Percentiles rank a stretch among this genome's conserved stretches.
Conservation (phyloP, 352 stramenopile species). For the Pythium angustatum region DNA sequence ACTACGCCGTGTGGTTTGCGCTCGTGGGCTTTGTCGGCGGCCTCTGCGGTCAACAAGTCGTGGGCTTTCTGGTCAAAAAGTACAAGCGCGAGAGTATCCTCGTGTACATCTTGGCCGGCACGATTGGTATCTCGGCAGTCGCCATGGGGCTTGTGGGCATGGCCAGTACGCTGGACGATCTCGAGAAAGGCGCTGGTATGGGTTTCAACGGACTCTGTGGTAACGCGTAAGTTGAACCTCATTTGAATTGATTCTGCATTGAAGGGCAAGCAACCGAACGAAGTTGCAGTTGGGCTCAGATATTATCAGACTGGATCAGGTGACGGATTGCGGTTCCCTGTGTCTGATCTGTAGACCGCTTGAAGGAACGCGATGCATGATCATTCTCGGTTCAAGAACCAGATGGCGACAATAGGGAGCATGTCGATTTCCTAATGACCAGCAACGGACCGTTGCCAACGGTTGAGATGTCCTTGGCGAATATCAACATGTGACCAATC, state of each 20-base stretch:
- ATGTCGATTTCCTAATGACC: conserved; percentile 2
- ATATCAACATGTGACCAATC: not conserved
- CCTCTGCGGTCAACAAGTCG: conserved; percentile 66
- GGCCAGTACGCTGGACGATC: conserved; percentile 52
- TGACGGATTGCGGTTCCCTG: not conserved
- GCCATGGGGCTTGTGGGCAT: conserved; percentile 73
- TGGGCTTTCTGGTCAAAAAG: conserved; percentile 91
- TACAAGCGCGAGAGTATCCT: conserved; percentile 84
- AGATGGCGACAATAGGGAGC: not conserved
- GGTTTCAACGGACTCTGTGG: conserved; percentile 74
- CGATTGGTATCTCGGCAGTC: conserved; percentile 70
- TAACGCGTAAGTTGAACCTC: conserved; percentile 33
- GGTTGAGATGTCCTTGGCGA: not conserved
- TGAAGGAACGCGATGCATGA: conserved; percentile 1
- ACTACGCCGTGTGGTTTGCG: conserved; percentile 92
- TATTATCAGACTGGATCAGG: conserved; percentile 7
- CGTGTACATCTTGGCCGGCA: conserved; percentile 70
- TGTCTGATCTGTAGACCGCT: conserved; percentile 11
- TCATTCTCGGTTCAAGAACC: not conserved
- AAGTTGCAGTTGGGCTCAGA: no score
- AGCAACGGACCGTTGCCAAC: no score
- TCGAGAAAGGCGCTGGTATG: conserved; percentile 59
- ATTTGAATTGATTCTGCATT: no score
- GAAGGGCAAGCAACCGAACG: no score
- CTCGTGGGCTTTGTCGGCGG: conserved; percentile 89